Evolutionary conservation across 345 rosid species (phyloP), one percentile per base, ranked within the genome.

Genomic region (Jatropha curcas): DNA sequence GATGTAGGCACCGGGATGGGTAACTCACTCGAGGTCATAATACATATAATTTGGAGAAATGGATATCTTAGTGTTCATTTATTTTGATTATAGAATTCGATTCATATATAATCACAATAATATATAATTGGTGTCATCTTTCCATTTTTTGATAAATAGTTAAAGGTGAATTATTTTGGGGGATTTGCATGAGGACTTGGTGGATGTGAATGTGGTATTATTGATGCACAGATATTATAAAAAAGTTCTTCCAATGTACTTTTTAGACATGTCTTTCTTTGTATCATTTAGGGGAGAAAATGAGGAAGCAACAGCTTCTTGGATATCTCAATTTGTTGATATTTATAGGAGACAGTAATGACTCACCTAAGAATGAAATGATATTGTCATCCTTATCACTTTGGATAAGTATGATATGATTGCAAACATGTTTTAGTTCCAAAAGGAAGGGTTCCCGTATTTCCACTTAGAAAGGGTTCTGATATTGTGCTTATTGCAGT

Each of bases 371-470:
- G 37, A 20, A 41, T n/a, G 37, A 37, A 35, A n/a, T 67, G 22
- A 22, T 13, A 24, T 8, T 28, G 19, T 35, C 39, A 1, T 37
- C 4, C 2, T 35, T 11, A 62, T 62, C 12, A 51, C 3, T 12
- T 37, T 65, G 20, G 52, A 33, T 34, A 14, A n/a, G 55, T 37
- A 22, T 74, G 71, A 30, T 57, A 20, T 56, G 45, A 64, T 28
- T n/a, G 14, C 25, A 55, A 52, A 17, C 28, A 43, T 33, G 17
- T n/a, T 43, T 64, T 41, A 19, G 3, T 41, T 64, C 10, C 50
- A 43, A 13, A 41, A 41, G 20, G 52, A 43, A 64, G 17, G 3
- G 14, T 28, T 55, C 70, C 30, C 37, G 6, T 7, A 13, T 11
- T 27, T 60, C 7, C 9, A 17, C 65, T 53, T 73, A 5, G 43